phyloP scores from a whole-genome alignment of 2,329 filamentous ascomycete species.

The Alternaria gaisen region DNA sequence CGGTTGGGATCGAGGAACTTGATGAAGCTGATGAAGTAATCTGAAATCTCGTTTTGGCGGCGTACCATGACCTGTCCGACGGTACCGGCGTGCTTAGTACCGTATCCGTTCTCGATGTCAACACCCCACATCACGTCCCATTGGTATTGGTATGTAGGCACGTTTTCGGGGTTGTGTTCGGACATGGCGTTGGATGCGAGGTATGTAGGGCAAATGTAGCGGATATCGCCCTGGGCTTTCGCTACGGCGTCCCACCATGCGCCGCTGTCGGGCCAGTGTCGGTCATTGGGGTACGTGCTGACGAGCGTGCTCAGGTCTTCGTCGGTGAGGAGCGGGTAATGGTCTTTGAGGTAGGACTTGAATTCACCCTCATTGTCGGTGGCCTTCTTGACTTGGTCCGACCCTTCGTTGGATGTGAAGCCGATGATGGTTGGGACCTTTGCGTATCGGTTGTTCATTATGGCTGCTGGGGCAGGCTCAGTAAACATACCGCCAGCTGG shows the following conservation, averaged over 20 bases:
- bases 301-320: constrained; percentile 54
- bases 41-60: constrained; percentile 38
- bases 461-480: constrained; percentile 37
- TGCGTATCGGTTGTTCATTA: constrained; percentile 38
- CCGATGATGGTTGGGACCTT: constrained; percentile 46
- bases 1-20: constrained; percentile 45
- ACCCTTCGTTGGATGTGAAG: constrained; percentile 51
- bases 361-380: constrained; percentile 51
- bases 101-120: constrained; percentile 43
- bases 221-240: constrained; percentile 46
- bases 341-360: constrained; percentile 45
- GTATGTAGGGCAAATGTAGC: constrained; percentile 48
- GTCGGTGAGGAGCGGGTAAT: constrained; percentile 61
- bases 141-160: constrained; percentile 45
- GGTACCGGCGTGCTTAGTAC: constrained; percentile 46
- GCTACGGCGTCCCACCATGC: constrained; percentile 44
- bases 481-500: constrained; percentile 42
- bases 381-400: constrained; percentile 51
- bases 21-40: constrained; percentile 46
- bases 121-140: constrained; percentile 47
- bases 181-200: constrained; percentile 44
- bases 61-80: constrained; percentile 46
- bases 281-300: constrained; percentile 44
- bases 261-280: constrained; percentile 46
- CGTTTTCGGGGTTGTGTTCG: constrained; percentile 34